These are phyloP conservation scores for Backusella tarrabulga DNA, from an alignment of 192 early-diverging fungal genomes.

Conservation along the genomic window DNA sequence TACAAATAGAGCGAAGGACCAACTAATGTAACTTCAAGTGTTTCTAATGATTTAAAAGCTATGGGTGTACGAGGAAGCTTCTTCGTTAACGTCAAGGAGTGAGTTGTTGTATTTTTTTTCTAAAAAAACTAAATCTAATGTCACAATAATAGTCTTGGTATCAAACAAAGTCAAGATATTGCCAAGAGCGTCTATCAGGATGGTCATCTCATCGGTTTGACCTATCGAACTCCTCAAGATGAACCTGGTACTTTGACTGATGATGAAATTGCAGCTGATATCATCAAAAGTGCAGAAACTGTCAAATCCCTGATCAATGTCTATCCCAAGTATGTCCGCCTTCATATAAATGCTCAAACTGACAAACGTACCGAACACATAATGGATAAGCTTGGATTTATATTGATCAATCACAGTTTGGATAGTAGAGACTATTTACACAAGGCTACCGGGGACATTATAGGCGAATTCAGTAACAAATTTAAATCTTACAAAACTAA, in stretches of 20 bases:
- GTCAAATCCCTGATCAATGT: constrained; percentile 38
- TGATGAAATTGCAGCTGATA: constrained; percentile 33
- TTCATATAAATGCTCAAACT: constrained; percentile 35
- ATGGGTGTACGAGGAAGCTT: constrained; percentile 41
- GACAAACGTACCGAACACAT: constrained; percentile 39
- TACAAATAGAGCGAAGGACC: constrained; percentile 41
- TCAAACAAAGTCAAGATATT: constrained; percentile 41
- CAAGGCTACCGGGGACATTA: constrained; percentile 31
- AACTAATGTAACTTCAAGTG: constrained; percentile 41
- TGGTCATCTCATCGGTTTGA: constrained; percentile 48
- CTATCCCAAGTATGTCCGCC: constrained; percentile 46
- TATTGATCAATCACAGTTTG: constrained; percentile 41
- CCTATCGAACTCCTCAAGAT: constrained; percentile 44
- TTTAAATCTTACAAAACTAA: constrained; percentile 36
- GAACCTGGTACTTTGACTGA: constrained; percentile 36
- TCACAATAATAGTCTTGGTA: constrained; percentile 34
- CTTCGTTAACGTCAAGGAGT: constrained; percentile 33
- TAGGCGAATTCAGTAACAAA: constrained; percentile 27
- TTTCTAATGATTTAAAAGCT: constrained; percentile 39
- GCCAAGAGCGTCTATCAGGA: constrained; percentile 42
- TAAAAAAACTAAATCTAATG: neutral
- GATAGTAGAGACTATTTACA: constrained; percentile 43
- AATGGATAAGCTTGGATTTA: constrained; percentile 37
- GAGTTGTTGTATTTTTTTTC: neutral
- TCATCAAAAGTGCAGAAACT: constrained; percentile 33